Conservation (phyloP, 441 rosid genomes). For the Omphalea diandra region DNA sequence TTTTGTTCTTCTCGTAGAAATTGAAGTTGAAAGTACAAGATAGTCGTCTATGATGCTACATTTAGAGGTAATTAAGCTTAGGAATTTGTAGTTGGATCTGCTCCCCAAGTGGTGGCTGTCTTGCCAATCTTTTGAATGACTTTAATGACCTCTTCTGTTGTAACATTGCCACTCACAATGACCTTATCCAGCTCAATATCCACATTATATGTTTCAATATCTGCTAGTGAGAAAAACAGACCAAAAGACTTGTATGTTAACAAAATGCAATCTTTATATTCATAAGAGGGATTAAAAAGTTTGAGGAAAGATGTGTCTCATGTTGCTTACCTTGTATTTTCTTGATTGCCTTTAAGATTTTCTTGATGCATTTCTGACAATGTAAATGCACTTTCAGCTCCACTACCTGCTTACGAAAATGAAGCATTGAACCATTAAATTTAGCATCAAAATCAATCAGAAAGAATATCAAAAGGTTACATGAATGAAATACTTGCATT, state of each 20-base stretch:
- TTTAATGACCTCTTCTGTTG: constrained; percentile 61
- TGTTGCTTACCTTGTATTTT: constrained; percentile 59
- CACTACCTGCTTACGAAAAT: constrained; percentile 45
- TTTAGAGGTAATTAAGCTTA: too few relatives aligned
- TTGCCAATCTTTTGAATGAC: constrained; percentile 79
- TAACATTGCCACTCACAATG: constrained; percentile 72
- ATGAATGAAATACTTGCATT: constrained; percentile 33
- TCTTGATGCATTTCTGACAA: constrained; percentile 75
- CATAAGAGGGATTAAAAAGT: neutral
- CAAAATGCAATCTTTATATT: neutral
- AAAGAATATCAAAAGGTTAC: neutral
- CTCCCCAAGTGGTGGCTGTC: constrained; percentile 55
- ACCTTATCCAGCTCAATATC: constrained; percentile 80
- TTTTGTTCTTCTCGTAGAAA: too few relatives aligned
- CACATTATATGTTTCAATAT: constrained; percentile 72
- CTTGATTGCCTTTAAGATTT: constrained; percentile 83
- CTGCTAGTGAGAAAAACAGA: constrained; percentile 28
- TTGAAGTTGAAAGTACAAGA: too few relatives aligned
- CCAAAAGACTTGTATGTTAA: too few relatives aligned
- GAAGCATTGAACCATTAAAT: neutral
- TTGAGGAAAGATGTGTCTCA: neutral
- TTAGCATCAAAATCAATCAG: neutral
- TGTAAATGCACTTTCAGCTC: constrained; percentile 77
- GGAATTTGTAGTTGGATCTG: constrained; percentile 15
- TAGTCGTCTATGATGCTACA: too few relatives aligned